Base-by-base conservation (phyloP, 1,139 yeast species). In the Pichia sorboxylosa region DNA sequence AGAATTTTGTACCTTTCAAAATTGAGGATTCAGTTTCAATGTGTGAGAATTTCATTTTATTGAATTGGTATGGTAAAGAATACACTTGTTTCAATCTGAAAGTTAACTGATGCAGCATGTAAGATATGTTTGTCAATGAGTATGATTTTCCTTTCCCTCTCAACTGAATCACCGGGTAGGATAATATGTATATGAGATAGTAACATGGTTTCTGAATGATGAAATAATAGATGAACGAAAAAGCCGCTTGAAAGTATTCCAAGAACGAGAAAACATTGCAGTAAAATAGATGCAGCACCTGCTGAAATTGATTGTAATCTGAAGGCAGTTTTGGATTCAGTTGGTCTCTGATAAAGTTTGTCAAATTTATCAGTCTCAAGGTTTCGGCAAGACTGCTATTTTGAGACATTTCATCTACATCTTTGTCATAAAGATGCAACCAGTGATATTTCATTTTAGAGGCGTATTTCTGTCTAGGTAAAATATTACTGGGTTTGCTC, bases 11-110 rank as follows among this genome's bases (percentile, higher is more conserved):
- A 37, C 52, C 39, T 49, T 51, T 35, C 47, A 58, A 36, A 43
- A 53, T 39, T 49, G 55, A 33, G 9, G 38, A 38, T 30, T 46
- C 52, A 29, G 47, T 47, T 34, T 45, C 52, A 29, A 37, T 32
- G 32, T 40, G 42, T 16, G 51, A 54, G 27, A 49, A 46, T 19
- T 57, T 54, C 18, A 76, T 64, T 28, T 77, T 70, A 35, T 76
- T 51, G 46, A 82, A 84, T 48, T 87, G 97, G 1, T 73, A 64
- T 0, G 97, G 97, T 49, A 87, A 73, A 46, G 73, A 78, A 43
- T 83, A 72, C 22, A 84, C 54, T 49, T 87, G 96, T 41, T 75
- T 78, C 14, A 83, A 57, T 30, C 97, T 61, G 28, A 84, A 58
- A 48, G 85, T 94, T 1, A 84, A 57, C 51, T 87, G 97, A 44